Evolutionary conservation across 345 rosid genomes (phyloP).

Genomic region (Salix arbutifolia): DNA sequence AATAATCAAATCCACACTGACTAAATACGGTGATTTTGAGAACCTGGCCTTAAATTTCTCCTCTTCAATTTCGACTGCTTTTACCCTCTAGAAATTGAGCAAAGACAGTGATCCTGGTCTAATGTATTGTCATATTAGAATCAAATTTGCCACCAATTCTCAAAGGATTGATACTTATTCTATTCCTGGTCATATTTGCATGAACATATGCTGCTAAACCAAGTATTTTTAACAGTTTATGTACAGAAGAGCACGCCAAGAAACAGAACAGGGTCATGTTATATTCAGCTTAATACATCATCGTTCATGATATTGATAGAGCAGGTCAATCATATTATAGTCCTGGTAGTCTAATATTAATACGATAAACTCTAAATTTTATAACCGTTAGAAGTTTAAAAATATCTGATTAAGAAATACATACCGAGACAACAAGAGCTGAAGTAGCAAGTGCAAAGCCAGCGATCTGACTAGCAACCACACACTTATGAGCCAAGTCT

Average conservation of each 20-base stretch:
- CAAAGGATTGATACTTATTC: neutral
- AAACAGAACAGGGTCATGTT: neutral
- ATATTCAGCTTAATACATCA: neutral
- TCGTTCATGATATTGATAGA: no score
- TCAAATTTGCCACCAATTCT: neutral
- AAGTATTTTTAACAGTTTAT: neutral
- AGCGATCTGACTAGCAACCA: conserved; percentile 70
- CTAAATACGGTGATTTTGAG: neutral
- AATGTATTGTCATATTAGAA: neutral
- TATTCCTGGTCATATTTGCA: neutral
- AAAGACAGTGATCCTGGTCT: neutral
- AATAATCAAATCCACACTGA: neutral
- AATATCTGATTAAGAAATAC: neutral
- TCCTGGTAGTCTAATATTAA: neutral
- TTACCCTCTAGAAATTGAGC: neutral
- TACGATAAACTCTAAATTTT: neutral
- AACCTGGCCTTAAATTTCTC: no score
- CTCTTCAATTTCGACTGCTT: neutral
- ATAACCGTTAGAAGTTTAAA: neutral
- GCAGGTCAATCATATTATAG: no score
- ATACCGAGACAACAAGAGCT: conserved; percentile 90
- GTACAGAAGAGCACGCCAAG: neutral
- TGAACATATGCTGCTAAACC: neutral
- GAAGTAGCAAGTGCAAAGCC: conserved; percentile 93
- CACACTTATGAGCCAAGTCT: conserved; percentile 65